Evolutionary conservation across 768 basidiomycete species (phyloP).

Genomic region (Xanthoconium purpureum): DNA sequence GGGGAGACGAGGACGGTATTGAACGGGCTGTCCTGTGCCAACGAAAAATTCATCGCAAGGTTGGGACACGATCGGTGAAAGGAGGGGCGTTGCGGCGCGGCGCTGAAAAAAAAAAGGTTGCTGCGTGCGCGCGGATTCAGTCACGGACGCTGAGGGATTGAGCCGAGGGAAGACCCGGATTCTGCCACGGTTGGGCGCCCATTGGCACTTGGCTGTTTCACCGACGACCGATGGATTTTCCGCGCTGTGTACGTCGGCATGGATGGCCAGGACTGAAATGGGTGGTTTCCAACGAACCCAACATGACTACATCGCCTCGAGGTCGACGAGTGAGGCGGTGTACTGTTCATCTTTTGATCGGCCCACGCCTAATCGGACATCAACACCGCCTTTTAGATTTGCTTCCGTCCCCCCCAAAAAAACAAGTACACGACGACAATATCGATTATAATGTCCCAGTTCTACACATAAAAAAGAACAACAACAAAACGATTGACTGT

Average conservation of each 20-base stretch:
- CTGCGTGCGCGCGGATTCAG: conserved; percentile 11
- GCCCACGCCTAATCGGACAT: conserved; percentile 4
- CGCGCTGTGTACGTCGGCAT: conserved; percentile 2
- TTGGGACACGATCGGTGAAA: background rate
- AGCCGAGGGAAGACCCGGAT: conserved; percentile 32
- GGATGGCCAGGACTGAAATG: background rate
- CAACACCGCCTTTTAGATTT: background rate
- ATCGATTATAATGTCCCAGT: background rate
- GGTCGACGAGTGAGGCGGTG: conserved; percentile 27
- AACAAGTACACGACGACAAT: conserved; percentile 15
- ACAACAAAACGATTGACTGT: background rate
- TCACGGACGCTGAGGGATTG: conserved; percentile 15
- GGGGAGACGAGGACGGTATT: conserved; percentile 31
- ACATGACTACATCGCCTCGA: conserved; percentile 18
- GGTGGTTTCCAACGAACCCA: conserved; percentile 1
- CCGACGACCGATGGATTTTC: background rate
- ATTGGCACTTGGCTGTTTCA: conserved; percentile 4
- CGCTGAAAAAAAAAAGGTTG: conserved; percentile 13
- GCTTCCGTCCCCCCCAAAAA: background rate
- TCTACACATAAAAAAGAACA: background rate
- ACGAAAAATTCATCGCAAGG: conserved; percentile 30
- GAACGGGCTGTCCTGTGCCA: conserved; percentile 31
- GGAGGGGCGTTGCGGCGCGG: conserved; percentile 12
- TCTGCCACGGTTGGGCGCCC: conserved; percentile 36
- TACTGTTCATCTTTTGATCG: conserved; percentile 25